A percentile compares a stretch with the other conserved stretches of the same genome.
These are phyloP conservation scores for Sarocladium oryzae DNA, from an alignment of 2,329 filamentous ascomycete genomes.

Conservation along the genomic window DNA sequence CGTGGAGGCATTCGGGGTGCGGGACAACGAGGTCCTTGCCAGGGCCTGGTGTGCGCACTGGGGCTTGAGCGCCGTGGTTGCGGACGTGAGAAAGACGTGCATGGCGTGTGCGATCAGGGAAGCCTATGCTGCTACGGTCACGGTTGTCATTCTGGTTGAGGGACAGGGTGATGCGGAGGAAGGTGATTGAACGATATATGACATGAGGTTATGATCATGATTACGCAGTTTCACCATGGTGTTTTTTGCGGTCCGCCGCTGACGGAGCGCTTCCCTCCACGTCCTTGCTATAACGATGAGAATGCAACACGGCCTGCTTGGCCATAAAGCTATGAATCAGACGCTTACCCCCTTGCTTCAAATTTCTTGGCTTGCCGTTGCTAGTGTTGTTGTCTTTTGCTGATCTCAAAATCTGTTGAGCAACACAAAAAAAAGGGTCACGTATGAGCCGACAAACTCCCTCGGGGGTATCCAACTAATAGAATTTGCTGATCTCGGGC, in stretches of 20 bases:
- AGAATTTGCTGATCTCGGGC: background rate
- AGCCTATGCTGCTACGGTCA: conserved; percentile 67
- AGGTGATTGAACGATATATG: background rate
- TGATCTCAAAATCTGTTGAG: background rate
- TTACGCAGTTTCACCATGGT: background rate
- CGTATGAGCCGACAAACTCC: too few relatives aligned
- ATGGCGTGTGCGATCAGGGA: conserved; percentile 70
- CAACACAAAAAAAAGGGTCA: background rate
- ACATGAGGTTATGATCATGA: background rate
- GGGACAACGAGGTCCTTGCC: conserved; percentile 70
- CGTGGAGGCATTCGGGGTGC: conserved; percentile 65
- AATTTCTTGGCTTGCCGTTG: too few relatives aligned
- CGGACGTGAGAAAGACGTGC: conserved; percentile 62
- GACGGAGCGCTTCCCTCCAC: too few relatives aligned
- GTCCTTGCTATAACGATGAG: too few relatives aligned
- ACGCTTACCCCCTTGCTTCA: too few relatives aligned
- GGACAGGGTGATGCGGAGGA: conserved; percentile 36
- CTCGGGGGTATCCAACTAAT: too few relatives aligned
- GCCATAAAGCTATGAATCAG: background rate
- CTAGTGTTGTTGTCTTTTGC: too few relatives aligned
- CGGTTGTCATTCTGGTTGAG: conserved; percentile 64
- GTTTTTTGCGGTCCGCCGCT: background rate
- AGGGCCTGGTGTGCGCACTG: conserved; percentile 73
- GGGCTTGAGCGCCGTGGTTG: conserved; percentile 64
- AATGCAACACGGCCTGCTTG: too few relatives aligned